Evolutionary conservation across 148 eudicot species (phyloP), one percentile per base, ranked within the genome.

Genomic region (Talinum fruticosum): DNA sequence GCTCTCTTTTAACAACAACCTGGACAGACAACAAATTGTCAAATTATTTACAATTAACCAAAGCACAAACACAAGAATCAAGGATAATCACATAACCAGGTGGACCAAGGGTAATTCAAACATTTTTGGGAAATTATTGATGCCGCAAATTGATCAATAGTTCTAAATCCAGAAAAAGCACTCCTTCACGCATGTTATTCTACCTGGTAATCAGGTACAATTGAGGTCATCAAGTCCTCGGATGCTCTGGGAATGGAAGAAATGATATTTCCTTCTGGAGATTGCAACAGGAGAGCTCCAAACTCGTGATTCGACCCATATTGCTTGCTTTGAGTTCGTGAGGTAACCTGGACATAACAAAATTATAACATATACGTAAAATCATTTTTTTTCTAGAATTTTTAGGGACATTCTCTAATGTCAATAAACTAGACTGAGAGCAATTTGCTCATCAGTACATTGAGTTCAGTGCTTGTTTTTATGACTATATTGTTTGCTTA

Each of bases 1-100:
- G 10, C 16, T 78, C 86, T 30, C 78, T 75, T 79, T 83, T n/a
- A n/a, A n/a, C 86, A 18, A 86, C 76, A 51, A 78, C 84, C 97
- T 91, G 88, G 65, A 70, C 38, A 76, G n/a, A 41, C 67, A 16
- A 69, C 29, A 59, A 30, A 16, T 41, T 53, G 21, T 66, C 37
- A 29, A 71, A 32, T 32, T 0, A 24, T 12, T 37, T 6, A 53
- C 61, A 57, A 2, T 13, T 32, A 35, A 23, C 7, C 47, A 49
- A 57, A 34, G 10, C 18, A 51, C 23, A 34, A 32, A 61, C 24
- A 37, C 12, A 29, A 61, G 32, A 36, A 16, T 35, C 67, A 8
- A 26, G 24, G 14, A 68, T 35, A 47, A 68, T 23, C 28, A 36
- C 47, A 68, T 34, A 1, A 38, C 0, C 8, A 10, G 6, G 44